Percentiles rank a stretch among this genome's conserved stretches.
These are phyloP conservation scores for Cairneyella variabilis DNA, from an alignment of 495 filamentous ascomycete genomes.

Conservation along the genomic window DNA sequence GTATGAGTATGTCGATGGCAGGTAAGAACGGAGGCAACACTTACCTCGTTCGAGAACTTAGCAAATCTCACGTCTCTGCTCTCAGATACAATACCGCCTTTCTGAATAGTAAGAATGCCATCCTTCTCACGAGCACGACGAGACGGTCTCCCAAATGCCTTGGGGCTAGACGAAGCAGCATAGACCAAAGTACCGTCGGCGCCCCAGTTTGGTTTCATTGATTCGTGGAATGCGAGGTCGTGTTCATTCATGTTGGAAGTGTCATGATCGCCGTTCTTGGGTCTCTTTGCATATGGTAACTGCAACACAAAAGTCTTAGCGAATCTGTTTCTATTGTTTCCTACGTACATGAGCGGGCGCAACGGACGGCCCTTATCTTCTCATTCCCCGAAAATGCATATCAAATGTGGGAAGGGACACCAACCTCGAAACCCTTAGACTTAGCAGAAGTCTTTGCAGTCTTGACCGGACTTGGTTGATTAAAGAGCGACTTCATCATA, in stretches of 20 bases:
- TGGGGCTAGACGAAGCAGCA: slow-evolving; percentile 29
- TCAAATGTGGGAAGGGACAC: slow-evolving; percentile 45
- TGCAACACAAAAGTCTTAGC: slow-evolving; percentile 50
- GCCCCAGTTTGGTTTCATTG: slow-evolving; percentile 76
- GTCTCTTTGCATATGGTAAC: slow-evolving; percentile 81
- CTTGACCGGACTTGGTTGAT: slow-evolving; percentile 47
- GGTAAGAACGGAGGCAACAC: slow-evolving; percentile 13
- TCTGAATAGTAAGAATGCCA: slow-evolving; percentile 31
- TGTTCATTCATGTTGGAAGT: slow-evolving; percentile 41
- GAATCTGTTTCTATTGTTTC: slow-evolving; percentile 33
- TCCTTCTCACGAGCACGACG: slow-evolving; percentile 34
- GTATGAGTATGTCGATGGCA: too few relatives aligned
- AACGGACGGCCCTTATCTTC: slow-evolving; percentile 22
- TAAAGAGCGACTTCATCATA: slow-evolving; percentile 87
- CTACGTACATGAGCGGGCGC: slow-evolving; percentile 47
- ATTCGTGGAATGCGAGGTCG: slow-evolving; percentile 58
- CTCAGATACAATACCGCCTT: slow-evolving; percentile 36
- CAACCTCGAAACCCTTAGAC: slow-evolving; percentile 72
- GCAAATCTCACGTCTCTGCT: slow-evolving; percentile 50
- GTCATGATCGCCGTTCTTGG: slow-evolving; percentile 59
- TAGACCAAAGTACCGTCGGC: slow-evolving; percentile 69
- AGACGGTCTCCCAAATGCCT: slow-evolving; percentile 27
- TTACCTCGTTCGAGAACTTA: slow-evolving; percentile 46
- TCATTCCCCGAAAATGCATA: slow-evolving; percentile 4
- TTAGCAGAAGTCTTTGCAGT: slow-evolving; percentile 40